Evolutionary conservation across 2,329 filamentous ascomycete genomes (phyloP).

Genomic region (Aspergillus fijiensis): DNA sequence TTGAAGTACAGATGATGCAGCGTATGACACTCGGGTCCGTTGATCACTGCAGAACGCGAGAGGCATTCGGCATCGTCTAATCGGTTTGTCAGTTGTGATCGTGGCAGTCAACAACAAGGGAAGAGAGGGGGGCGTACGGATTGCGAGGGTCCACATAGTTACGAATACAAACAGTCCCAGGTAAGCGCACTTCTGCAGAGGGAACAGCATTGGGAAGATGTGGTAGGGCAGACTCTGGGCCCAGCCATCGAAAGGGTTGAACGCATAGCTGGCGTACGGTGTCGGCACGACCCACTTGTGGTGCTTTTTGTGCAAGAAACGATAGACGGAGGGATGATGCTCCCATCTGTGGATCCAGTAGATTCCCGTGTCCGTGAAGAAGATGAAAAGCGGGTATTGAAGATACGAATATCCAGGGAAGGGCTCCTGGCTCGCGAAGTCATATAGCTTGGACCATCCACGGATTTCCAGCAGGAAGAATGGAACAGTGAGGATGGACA

Average conservation of each 20-base stretch:
- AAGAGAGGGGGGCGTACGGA: slow-evolving; percentile 47
- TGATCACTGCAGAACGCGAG: slow-evolving; percentile 79
- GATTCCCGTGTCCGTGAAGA: slow-evolving; percentile 84
- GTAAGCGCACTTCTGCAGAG: slow-evolving; percentile 85
- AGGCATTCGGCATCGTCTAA: slow-evolving; percentile 85
- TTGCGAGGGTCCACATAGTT: slow-evolving; percentile 95
- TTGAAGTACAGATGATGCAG: slow-evolving; percentile 87
- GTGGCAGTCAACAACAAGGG: background rate
- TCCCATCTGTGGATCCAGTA: slow-evolving; percentile 87
- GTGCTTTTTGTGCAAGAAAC: slow-evolving; percentile 88
- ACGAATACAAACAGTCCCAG: slow-evolving; percentile 83
- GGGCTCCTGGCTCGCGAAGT: slow-evolving; percentile 68
- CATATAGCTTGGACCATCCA: slow-evolving; percentile 83
- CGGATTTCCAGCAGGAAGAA: slow-evolving; percentile 81
- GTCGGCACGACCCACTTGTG: slow-evolving; percentile 99
- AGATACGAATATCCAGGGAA: slow-evolving; percentile 72
- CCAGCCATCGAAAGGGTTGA: slow-evolving; percentile 91
- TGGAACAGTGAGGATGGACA: slow-evolving; percentile 75
- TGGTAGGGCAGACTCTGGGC: slow-evolving; percentile 87
- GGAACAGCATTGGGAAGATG: slow-evolving; percentile 85
- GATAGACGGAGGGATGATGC: slow-evolving; percentile 79
- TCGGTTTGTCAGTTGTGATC: background rate
- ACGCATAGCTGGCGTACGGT: slow-evolving; percentile 86
- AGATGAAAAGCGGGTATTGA: slow-evolving; percentile 83
- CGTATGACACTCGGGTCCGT: slow-evolving; percentile 93